Percentiles rank a stretch among this genome's conserved stretches.
These are phyloP conservation scores for Oryza longistaminata DNA, from an alignment of 176 grass and related monocot species.

Conservation along the genomic window DNA sequence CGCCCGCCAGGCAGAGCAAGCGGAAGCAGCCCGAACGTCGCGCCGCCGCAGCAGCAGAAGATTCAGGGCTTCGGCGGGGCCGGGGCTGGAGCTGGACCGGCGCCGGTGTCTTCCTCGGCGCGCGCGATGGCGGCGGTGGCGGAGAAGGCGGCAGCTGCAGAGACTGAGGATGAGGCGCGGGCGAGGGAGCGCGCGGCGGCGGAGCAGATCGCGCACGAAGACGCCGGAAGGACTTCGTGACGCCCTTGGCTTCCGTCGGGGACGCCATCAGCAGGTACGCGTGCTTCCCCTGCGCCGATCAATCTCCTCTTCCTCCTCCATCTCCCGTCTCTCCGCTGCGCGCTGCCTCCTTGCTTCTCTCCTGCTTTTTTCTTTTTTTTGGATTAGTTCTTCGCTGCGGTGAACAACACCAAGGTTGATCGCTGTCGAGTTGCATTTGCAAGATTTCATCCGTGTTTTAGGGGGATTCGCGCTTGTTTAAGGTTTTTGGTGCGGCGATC, in stretches of 20 bases:
- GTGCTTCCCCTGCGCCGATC: not conserved
- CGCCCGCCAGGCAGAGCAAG: not conserved
- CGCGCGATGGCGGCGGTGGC: not conserved
- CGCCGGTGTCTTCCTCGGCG: too few species aligned
- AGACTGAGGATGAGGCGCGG: not conserved
- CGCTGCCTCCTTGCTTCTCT: not conserved
- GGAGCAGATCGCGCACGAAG: constrained; percentile 60
- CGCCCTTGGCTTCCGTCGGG: constrained; percentile 63
- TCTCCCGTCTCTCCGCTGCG: not conserved
- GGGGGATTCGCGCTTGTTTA: too few species aligned
- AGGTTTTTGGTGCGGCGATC: too few species aligned
- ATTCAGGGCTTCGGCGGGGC: not conserved
- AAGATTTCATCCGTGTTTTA: too few species aligned
- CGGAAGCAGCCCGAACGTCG: not conserved
- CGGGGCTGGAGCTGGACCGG: not conserved
- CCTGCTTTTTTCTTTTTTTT: too few species aligned
- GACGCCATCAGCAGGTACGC: constrained; percentile 60
- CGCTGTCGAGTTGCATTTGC: too few species aligned
- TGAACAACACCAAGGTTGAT: too few species aligned
- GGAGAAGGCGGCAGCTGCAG: too few species aligned
- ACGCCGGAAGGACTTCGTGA: constrained; percentile 61
- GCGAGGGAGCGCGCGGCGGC: constrained; percentile 38
- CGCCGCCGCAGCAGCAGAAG: not conserved
- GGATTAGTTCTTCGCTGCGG: too few species aligned
- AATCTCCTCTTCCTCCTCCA: not conserved